Conservation (phyloP, 1,284 basidiomycete genomes). For the Ceratobasidium sp. region DNA sequence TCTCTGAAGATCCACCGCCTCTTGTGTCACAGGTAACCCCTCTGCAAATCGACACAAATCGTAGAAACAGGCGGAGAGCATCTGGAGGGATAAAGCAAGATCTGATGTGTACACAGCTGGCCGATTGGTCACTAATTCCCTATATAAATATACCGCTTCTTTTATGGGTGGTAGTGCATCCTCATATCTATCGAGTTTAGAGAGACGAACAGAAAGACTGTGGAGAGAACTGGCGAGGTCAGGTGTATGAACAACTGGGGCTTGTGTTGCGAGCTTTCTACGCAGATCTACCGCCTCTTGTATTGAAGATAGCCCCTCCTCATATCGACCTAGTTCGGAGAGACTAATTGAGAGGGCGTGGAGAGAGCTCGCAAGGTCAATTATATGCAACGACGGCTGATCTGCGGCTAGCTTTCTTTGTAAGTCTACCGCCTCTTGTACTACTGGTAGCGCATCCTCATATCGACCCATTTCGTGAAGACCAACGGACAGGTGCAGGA, state of each 20-base stretch:
- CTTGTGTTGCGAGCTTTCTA: not conserved
- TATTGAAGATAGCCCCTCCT: conserved; percentile 1
- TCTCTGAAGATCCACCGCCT: not conserved
- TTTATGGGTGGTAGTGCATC: not conserved
- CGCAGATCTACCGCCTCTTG: conserved; percentile 1
- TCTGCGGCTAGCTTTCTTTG: not conserved
- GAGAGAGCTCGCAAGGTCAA: not conserved
- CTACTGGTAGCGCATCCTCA: not conserved
- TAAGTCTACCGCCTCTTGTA: not conserved
- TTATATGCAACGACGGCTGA: not conserved
- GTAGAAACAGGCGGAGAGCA: not conserved
- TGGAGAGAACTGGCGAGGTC: conserved; percentile 1
- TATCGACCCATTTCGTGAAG: not conserved
- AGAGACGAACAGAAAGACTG: not conserved
- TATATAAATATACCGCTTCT: not conserved
- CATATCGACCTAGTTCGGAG: not conserved
- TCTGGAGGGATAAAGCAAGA: not conserved
- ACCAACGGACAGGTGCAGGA: no score
- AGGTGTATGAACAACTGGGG: not conserved
- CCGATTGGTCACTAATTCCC: not conserved
- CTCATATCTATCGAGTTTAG: not conserved
- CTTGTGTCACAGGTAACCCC: not conserved
- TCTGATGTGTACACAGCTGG: not conserved
- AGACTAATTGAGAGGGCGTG: not conserved
- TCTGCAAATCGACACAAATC: not conserved